These are phyloP conservation scores for Andrographis paniculata DNA, from an alignment of 305 asterid species.

Conservation along the genomic window DNA sequence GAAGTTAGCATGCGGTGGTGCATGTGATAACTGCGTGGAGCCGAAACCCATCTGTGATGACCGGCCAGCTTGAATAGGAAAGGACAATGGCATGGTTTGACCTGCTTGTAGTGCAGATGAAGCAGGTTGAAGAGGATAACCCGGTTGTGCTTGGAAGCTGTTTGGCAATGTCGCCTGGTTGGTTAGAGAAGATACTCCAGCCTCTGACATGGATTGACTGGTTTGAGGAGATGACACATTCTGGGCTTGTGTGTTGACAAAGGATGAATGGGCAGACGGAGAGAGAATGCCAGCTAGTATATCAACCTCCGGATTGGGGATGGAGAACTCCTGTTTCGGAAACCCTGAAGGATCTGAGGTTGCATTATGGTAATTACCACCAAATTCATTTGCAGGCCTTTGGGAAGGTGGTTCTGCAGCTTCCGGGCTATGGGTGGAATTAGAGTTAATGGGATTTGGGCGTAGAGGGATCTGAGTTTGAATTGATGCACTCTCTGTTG, in stretches of 20 bases:
- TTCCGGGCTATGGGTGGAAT: constrained; percentile 30
- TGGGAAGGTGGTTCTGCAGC: constrained; percentile 32
- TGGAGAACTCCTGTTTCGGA: constrained; percentile 41
- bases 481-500: constrained; percentile 28
- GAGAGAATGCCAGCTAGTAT: constrained; percentile 94
- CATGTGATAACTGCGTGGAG: constrained; percentile 31
- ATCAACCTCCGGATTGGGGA: constrained; percentile 44
- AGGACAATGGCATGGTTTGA: constrained; percentile 32
- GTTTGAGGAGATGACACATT: constrained; percentile 38
- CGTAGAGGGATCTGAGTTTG: constrained; percentile 35
- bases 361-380: constrained; percentile 27
- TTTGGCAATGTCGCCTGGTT: constrained; percentile 33
- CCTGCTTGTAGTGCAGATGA: constrained; percentile 28
- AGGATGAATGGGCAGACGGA: constrained; percentile 21
- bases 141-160: constrained; percentile 38
- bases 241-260: constrained; percentile 30
- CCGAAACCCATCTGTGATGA: constrained; percentile 42
- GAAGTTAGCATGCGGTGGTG: constrained; percentile 36
- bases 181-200: constrained; percentile 9
- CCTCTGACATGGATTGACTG: too few species aligned
- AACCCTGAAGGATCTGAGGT: constrained; percentile 8
- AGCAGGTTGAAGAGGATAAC: constrained; percentile 35
- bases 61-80: constrained; percentile 48
- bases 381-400: constrained; percentile 33
- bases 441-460: constrained; percentile 29